phyloP scores from a whole-genome alignment of 148 eudicot genomes.

The Heliosperma pusillum region DNA sequence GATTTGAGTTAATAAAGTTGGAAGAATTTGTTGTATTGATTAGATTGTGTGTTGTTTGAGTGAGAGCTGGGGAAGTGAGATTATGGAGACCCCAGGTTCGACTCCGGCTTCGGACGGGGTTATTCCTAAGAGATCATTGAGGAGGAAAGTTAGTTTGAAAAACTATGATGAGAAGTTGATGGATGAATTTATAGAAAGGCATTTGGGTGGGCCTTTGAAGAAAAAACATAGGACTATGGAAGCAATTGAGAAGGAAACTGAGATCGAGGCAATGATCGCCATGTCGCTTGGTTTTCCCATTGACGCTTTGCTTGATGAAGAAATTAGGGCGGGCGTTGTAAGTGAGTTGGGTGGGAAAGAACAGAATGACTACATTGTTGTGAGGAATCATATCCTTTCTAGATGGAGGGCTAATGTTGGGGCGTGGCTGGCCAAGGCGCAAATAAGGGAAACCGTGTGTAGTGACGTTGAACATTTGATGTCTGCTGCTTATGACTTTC shows the following conservation, averaged over 20 bases:
- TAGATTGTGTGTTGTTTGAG: background rate
- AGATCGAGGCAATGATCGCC: constrained; percentile 85
- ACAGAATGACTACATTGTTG: constrained; percentile 88
- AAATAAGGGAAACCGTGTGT: constrained; percentile 79
- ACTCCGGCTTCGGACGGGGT: constrained; percentile 41
- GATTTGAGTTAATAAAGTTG: constrained; percentile 6
- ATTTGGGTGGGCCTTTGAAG: constrained; percentile 58
- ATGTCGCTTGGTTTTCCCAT: constrained; percentile 87
- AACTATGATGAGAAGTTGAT: constrained; percentile 80
- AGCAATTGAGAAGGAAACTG: constrained; percentile 88
- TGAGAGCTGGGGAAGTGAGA: background rate
- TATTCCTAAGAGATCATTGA: constrained; percentile 47
- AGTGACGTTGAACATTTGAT: constrained; percentile 70
- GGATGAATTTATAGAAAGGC: constrained; percentile 75
- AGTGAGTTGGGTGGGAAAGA: constrained; percentile 68
- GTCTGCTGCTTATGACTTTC: constrained; percentile 78
- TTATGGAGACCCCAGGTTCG: constrained; percentile 39
- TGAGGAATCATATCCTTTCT: constrained; percentile 87
- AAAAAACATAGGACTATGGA: constrained; percentile 55
- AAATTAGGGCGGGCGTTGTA: constrained; percentile 80
- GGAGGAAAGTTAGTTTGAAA: constrained; percentile 48
- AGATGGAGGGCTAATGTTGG: constrained; percentile 80
- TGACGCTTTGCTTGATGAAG: constrained; percentile 74
- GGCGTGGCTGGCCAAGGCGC: constrained; percentile 67
- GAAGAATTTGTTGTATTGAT: background rate